Conservation (phyloP, 805 yeast genomes). For the Suhomyces kilbournensis region DNA sequence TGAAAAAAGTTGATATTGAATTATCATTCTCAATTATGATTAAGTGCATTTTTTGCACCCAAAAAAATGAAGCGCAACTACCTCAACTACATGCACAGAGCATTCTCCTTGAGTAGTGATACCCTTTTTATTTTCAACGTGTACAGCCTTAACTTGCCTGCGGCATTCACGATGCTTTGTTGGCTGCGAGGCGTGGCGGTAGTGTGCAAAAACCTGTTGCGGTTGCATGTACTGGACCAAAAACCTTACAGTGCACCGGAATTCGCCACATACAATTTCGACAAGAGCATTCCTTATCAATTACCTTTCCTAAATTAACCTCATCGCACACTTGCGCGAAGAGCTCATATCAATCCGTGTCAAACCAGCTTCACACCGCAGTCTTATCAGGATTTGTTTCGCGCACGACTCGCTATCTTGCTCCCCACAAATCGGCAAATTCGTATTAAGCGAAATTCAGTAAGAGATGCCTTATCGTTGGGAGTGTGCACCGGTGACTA, state of each 20-base stretch:
- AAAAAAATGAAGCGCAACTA: background rate
- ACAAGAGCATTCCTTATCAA: background rate
- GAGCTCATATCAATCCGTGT: background rate
- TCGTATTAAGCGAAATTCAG: background rate
- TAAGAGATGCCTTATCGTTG: constrained; percentile 8
- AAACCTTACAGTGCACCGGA: background rate
- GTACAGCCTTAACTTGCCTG: background rate
- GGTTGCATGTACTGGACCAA: background rate
- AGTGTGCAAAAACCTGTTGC: background rate
- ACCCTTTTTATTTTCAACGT: background rate
- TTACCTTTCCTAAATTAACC: background rate
- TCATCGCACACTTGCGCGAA: background rate
- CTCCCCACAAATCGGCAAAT: background rate
- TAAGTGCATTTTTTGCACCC: background rate
- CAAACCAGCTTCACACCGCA: background rate
- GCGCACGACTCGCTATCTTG: background rate
- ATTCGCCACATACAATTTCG: background rate
- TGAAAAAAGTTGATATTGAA: background rate
- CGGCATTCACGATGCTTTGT: background rate
- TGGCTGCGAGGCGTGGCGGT: background rate
- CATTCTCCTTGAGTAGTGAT: background rate
- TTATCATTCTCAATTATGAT: background rate
- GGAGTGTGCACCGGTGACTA: constrained; percentile 19
- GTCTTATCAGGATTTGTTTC: background rate
- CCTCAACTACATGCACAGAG: background rate